A percentile compares a stretch with the other conserved stretches of the same genome.
phyloP scores from a whole-genome alignment of 2,329 filamentous ascomycete species.

The Pestalotiopsis sp. region DNA sequence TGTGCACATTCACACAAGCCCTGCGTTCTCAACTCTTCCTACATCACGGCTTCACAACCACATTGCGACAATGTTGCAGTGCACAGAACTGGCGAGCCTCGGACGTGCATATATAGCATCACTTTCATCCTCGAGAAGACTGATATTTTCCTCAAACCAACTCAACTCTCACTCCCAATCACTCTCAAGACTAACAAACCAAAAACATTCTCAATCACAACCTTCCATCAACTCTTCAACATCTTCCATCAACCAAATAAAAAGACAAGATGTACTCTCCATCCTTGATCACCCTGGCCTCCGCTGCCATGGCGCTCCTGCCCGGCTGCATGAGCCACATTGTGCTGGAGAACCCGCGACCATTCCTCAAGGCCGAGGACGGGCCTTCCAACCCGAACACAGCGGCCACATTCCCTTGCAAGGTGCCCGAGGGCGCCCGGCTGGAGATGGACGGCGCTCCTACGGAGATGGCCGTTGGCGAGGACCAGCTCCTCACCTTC shows the following conservation, averaged over 20 bases:
- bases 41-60: neutral
- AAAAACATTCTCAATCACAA: neutral
- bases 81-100: neutral
- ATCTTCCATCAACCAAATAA: neutral
- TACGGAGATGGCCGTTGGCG: conserved; percentile 60
- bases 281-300: neutral
- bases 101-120: neutral
- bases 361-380: conserved; percentile 22
- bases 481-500: conserved; percentile 51
- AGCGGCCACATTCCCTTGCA: conserved; percentile 70
- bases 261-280: neutral
- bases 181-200: neutral
- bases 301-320: neutral
- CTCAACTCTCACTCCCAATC: neutral
- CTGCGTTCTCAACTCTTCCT: neutral
- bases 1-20: neutral
- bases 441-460: conserved; percentile 39
- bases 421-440: conserved; percentile 42
- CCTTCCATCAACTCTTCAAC: neutral
- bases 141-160: neutral
- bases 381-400: conserved; percentile 60
- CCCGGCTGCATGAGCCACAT: neutral
- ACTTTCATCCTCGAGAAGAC: neutral
- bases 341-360: neutral
- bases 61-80: neutral